A percentile compares a stretch with the other conserved stretches of the same genome.
Evolutionary conservation across 2,329 filamentous ascomycete genomes (phyloP).

Genomic region (Aspergillus carbonarius): DNA sequence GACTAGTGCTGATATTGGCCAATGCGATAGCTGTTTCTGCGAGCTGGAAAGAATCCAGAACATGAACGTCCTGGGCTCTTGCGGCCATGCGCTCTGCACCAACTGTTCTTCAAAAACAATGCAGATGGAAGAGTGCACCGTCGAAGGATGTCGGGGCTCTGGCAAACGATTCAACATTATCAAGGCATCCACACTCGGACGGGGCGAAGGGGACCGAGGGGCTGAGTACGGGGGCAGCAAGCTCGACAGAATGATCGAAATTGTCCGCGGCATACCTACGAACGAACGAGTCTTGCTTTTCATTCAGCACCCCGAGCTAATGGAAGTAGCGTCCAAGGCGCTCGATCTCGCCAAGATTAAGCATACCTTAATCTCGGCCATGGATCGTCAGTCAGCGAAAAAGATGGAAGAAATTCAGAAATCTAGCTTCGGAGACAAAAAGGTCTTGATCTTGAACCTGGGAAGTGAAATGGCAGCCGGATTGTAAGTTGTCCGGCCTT

Average conservation of each 20-base stretch:
- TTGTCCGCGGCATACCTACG: conserved; percentile 43
- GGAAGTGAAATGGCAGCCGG: conserved; percentile 60
- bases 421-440: conserved; percentile 35
- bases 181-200: conserved; percentile 36
- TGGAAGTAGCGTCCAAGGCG: conserved; percentile 36
- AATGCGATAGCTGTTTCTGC: conserved; percentile 37
- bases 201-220: conserved; percentile 24
- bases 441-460: conserved; percentile 59
- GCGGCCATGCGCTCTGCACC: conserved; percentile 54
- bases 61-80: conserved; percentile 47
- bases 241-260: conserved; percentile 45
- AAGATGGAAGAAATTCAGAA: conserved; percentile 45
- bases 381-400: conserved; percentile 26
- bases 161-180: conserved; percentile 44
- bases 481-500: conserved; percentile 46
- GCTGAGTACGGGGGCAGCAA: conserved; percentile 47
- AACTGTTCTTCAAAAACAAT: conserved; percentile 33
- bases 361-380: conserved; percentile 39
- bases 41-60: conserved; percentile 27
- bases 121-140: conserved; percentile 38
- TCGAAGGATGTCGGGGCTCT: conserved; percentile 41
- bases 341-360: conserved; percentile 29
- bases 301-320: conserved; percentile 52
- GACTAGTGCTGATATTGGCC: conserved; percentile 5
- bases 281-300: conserved; percentile 58